These are phyloP conservation scores for Neurospora sublineolata DNA, from an alignment of 495 filamentous ascomycete genomes.

Conservation along the genomic window DNA sequence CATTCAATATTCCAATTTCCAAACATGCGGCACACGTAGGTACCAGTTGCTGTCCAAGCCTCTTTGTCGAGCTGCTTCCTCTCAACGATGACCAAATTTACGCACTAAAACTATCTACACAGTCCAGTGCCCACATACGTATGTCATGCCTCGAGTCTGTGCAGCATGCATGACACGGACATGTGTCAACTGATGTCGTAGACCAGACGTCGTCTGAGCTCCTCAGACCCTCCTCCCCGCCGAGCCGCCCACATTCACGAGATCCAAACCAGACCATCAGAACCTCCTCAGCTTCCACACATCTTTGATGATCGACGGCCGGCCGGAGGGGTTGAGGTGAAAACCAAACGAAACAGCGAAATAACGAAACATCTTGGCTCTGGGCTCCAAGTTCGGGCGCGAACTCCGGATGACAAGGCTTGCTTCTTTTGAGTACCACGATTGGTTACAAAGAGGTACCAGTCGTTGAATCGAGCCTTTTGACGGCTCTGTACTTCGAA, in stretches of 20 bases:
- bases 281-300: background rate
- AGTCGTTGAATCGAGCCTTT: background rate
- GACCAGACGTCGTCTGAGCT: background rate
- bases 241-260: background rate
- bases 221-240: background rate
- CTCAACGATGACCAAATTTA: background rate
- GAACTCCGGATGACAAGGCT: background rate
- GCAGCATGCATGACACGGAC: background rate
- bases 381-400: background rate
- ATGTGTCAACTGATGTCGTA: background rate
- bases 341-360: background rate
- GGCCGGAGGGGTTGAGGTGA: background rate
- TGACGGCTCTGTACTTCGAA: background rate
- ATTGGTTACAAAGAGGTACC: background rate
- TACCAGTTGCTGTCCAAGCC: background rate
- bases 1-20: background rate
- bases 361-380: background rate
- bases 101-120: background rate
- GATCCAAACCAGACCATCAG: background rate
- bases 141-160: background rate
- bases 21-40: background rate
- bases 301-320: background rate
- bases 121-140: background rate
- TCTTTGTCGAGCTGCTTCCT: background rate
- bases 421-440: background rate